Conservation (phyloP, 108 stramenopile genomes). For the Epipyxis sp. region DNA sequence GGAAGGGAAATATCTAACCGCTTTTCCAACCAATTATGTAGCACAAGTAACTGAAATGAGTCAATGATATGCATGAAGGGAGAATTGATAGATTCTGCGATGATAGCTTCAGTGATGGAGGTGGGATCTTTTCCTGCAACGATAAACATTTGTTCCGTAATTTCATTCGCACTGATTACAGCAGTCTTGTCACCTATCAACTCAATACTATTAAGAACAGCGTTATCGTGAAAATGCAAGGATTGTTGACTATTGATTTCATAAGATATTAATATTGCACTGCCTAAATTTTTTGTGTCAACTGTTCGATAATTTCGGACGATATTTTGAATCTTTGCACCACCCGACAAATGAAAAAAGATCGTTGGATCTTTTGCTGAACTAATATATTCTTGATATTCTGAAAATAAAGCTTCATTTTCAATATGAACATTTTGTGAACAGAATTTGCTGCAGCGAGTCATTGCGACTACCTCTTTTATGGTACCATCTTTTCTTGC, state of each 20-base stretch:
- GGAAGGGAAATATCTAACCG: slow-evolving; percentile 23
- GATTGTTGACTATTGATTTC: background rate
- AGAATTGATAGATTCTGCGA: slow-evolving; percentile 20
- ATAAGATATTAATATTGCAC: slow-evolving; percentile 14
- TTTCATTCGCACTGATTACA: too few relatives aligned
- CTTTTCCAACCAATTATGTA: slow-evolving; percentile 27
- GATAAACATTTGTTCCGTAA: too few relatives aligned
- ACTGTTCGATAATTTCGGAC: slow-evolving; percentile 2
- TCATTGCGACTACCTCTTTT: slow-evolving; percentile 22
- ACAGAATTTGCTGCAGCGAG: slow-evolving; percentile 16
- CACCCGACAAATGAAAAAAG: slow-evolving; percentile 14
- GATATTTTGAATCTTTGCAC: background rate
- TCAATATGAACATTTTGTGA: too few relatives aligned
- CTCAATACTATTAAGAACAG: too few relatives aligned
- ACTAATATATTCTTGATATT: background rate
- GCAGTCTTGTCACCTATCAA: background rate
- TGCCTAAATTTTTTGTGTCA: background rate
- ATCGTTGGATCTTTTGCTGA: slow-evolving; percentile 7
- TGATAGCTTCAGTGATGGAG: too few relatives aligned
- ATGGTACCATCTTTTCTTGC: background rate
- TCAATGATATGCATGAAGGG: slow-evolving; percentile 45
- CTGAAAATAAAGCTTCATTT: background rate
- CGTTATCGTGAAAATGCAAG: too few relatives aligned
- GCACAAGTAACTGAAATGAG: slow-evolving; percentile 44
- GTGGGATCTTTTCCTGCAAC: too few relatives aligned